Evolutionary conservation across 495 filamentous ascomycete species (phyloP).

Genomic region (Patellaria atrata): DNA sequence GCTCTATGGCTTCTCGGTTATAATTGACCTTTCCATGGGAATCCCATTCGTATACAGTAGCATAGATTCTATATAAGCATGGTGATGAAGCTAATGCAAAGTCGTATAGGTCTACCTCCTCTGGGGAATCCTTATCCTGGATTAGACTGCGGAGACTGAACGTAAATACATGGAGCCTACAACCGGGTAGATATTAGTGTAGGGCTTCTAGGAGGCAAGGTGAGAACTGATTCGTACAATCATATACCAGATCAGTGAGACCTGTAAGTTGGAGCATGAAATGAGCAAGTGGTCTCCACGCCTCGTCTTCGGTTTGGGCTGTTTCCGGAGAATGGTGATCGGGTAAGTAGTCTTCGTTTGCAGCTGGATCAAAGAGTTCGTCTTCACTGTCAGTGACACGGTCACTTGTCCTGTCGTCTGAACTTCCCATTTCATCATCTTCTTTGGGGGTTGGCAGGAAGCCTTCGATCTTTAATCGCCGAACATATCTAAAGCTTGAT

Average conservation of each 20-base stretch:
- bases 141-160: slow-evolving; percentile 8
- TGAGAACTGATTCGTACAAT: slow-evolving; percentile 2
- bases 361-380: too few species aligned
- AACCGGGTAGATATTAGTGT: neutral
- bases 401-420: too few species aligned
- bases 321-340: slow-evolving; percentile 1
- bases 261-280: slow-evolving; percentile 1
- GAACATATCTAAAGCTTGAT: neutral
- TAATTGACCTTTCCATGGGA: slow-evolving; percentile 2
- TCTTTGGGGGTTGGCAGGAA: neutral
- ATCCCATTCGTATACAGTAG: neutral
- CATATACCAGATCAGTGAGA: slow-evolving; percentile 4
- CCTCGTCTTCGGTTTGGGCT: neutral
- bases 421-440: neutral
- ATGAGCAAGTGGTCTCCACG: slow-evolving; percentile 1
- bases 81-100: slow-evolving; percentile 6
- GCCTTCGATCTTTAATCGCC: neutral
- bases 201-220: slow-evolving; percentile 4
- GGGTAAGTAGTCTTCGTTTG: too few species aligned
- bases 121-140: neutral
- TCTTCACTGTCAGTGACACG: too few species aligned
- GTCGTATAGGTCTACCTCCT: slow-evolving; percentile 5
- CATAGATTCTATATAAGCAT: slow-evolving; percentile 4
- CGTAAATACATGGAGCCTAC: slow-evolving; percentile 2
- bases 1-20: slow-evolving; percentile 3